Percentiles rank a stretch among this genome's conserved stretches.
Conservation (phyloP, 148 eudicot genomes). For the Drosera capensis region DNA sequence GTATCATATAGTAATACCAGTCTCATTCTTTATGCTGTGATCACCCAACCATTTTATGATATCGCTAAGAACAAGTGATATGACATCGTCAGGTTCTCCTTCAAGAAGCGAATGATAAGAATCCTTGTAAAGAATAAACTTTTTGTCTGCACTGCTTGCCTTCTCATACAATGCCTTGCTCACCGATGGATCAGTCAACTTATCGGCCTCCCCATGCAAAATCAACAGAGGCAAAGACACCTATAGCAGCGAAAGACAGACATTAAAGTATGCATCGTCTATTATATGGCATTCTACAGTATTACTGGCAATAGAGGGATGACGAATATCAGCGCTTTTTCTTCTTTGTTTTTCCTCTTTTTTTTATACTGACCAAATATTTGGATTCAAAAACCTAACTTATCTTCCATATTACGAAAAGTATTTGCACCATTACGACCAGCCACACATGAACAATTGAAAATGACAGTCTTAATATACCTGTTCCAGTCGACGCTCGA, state of each 20-base stretch:
- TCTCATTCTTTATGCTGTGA: constrained; percentile 15
- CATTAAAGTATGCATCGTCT: background rate
- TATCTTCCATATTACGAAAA: background rate
- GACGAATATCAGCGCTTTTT: too few relatives aligned
- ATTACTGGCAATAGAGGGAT: background rate
- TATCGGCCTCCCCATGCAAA: constrained; percentile 84
- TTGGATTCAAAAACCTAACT: too few relatives aligned
- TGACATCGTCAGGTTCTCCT: constrained; percentile 80
- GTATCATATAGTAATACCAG: too few relatives aligned
- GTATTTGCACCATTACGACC: background rate
- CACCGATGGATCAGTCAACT: constrained; percentile 80
- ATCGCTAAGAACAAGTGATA: constrained; percentile 46
- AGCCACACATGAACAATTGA: background rate
- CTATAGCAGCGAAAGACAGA: constrained; percentile 23
- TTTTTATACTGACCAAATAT: too few relatives aligned
- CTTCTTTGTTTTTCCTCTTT: too few relatives aligned
- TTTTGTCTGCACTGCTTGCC: constrained; percentile 81
- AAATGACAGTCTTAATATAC: constrained; percentile 27
- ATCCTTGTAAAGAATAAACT: constrained; percentile 50
- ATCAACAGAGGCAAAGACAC: constrained; percentile 77
- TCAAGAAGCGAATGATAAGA: constrained; percentile 72
- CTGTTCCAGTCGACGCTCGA: constrained; percentile 51
- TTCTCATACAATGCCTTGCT: too few relatives aligned
- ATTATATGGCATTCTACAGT: background rate
- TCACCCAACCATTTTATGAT: constrained; percentile 80